Evolutionary conservation across 1,284 basidiomycete species (phyloP), one percentile per base, ranked within the genome.

Genomic region (Chalciporus sp.): DNA sequence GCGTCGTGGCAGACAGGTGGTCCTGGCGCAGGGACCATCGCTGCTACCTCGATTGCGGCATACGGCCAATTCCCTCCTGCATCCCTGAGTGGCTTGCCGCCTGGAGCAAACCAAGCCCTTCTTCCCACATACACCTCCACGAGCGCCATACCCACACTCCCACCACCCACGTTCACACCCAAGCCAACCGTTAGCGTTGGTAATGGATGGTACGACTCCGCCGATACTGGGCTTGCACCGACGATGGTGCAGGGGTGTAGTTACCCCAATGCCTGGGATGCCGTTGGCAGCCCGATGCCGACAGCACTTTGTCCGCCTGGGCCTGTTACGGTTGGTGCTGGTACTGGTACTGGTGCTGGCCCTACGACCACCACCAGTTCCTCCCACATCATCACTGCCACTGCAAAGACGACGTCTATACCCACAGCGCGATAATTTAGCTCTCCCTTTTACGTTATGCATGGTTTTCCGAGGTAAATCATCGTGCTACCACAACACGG

Each of bases 1-100:
- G 64, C 79, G 64, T 55, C 84, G 8, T 93, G 86, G 79, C 86
- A 88, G 69, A 93, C 89, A 0, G 94, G 93, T 49, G 91, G 89
- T 17, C 73, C 79, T 31, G 88, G 85, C 9, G 86, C 90, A 50
- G 86, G 85, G 9, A 76, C 75, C 1, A 81, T 90, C 53, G 69
- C 76, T 1, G 66, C 86, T 11, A 66, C 75, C 26, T 78, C 76
- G 42, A 74, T 79, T 1, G 65, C 75, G 7, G 62, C 65, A 11
- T 86, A 81, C 67, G 66, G 69, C 17, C 69, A 70, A 1, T 90
- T 82, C 77, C 88, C 88, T 16, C 86, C 87, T 19, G 61, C 78
- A 26, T 68, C 74, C 16, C 64, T 69, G 39, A 68, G 20, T 17
- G 70, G 69, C n/a, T 55, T 69, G 48, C 51, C 50, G n/a, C 19